Evolutionary conservation across 75 land plant species (phyloP), one percentile per base, ranked within the genome.

Genomic region (Pinus albicaulis): DNA sequence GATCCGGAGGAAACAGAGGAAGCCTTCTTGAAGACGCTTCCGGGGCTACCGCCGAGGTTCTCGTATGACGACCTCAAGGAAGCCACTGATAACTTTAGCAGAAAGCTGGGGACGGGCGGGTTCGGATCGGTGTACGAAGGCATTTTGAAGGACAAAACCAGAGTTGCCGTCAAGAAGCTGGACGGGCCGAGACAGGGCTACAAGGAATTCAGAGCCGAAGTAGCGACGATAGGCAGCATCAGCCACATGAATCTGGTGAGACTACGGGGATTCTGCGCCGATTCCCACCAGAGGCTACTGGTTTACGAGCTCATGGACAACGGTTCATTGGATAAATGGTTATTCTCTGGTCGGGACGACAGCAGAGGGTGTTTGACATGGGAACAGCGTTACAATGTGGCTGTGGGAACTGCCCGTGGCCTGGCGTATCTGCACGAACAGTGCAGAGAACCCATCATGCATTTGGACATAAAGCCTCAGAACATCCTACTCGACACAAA

Each of bases 141-240:
- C 31, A 2, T 31, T 31, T 31, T 31, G 31, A 31, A 23, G 0
- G 80, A 66, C 41, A 38, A 28, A 2, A 72, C 16, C 31, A 16
- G 11, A 15, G 86, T 82, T 25, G 86, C 82, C 8, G 87, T 86
- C 57, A 86, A 86, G 65, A 75, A 63, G 59, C 52, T 86, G 41
- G 86, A 83, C 55, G 70, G 56, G 55, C 64, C 72, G 15, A 62
- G 72, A 28, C 80, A 84, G 31, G 86, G 31, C 31, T 31, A 31
- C 31, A 31, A 31, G 31, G 31, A 31, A 31, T 31, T 31, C 31
- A 31, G 31, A 31, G 31, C 31, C 31, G 31, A 31, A 31, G 31
- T 31, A 31, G 31, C 31, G 31, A 31, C 31, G 31, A 31, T 31
- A 1, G 31, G 31, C 31, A 31, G 31, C 31, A 31, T 31, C 1